Conservation (phyloP, 2,329 filamentous ascomycete genomes). For the Diaporthe ilicicola region DNA sequence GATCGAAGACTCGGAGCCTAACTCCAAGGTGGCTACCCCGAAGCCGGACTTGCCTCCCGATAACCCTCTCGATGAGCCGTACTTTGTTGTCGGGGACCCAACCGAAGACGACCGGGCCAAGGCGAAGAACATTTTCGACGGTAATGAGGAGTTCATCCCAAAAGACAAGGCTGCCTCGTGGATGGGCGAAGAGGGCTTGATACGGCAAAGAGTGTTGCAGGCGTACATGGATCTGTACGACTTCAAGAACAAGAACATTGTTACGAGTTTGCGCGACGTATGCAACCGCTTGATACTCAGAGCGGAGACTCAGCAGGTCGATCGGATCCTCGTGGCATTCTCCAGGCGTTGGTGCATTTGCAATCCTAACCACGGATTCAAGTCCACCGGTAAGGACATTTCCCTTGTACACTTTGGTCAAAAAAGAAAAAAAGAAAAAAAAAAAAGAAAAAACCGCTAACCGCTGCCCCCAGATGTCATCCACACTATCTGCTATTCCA, state of each 20-base stretch:
- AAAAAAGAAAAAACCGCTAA: slow-evolving; percentile 27
- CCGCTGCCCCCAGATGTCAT: slow-evolving; percentile 74
- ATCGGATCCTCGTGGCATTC: slow-evolving; percentile 90
- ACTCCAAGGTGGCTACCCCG: slow-evolving; percentile 42
- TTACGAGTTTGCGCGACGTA: slow-evolving; percentile 79
- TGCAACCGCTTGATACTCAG: slow-evolving; percentile 84
- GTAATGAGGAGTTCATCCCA: slow-evolving; percentile 80
- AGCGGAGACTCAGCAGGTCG: slow-evolving; percentile 95
- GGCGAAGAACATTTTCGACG: slow-evolving; percentile 84
- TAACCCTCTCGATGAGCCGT: slow-evolving; percentile 68
- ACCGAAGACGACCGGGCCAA: slow-evolving; percentile 77
- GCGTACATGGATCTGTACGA: slow-evolving; percentile 96
- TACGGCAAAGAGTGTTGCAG: slow-evolving; percentile 65
- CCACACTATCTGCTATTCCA: slow-evolving; percentile 95
- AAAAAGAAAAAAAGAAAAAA: no score
- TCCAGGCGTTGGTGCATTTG: slow-evolving; percentile 92
- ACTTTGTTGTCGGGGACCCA: slow-evolving; percentile 65
- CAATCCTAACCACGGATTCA: slow-evolving; percentile 94
- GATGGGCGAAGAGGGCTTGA: slow-evolving; percentile 79
- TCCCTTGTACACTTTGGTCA: neutral
- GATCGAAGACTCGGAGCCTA: slow-evolving; percentile 50
- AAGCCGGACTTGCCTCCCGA: slow-evolving; percentile 55
- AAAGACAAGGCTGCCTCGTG: slow-evolving; percentile 85
- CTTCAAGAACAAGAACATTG: slow-evolving; percentile 82
- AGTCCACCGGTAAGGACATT: slow-evolving; percentile 73